phyloP scores from a whole-genome alignment of 1,284 basidiomycete genomes.

The Ustilago esculenta region DNA sequence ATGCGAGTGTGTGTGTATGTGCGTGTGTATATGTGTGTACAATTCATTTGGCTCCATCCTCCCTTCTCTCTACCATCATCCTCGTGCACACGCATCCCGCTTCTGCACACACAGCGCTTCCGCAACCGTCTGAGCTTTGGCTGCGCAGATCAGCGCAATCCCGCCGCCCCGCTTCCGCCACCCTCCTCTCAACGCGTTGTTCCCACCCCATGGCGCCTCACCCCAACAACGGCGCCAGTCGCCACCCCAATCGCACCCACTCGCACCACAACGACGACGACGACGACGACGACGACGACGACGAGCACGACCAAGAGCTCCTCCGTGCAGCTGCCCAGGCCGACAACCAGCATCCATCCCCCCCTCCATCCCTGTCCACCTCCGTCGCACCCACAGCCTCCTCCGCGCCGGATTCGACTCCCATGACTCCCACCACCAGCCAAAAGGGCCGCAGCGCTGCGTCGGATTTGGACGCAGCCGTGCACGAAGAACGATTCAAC shows the following conservation, averaged over 20 bases:
- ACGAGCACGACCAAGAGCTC: conserved; percentile 71
- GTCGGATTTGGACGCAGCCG: conserved; percentile 29
- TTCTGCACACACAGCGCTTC: too few relatives aligned
- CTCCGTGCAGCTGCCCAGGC: conserved; percentile 40
- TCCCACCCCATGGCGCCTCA: conserved; percentile 12
- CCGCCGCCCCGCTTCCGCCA: too few relatives aligned
- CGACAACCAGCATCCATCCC: conserved; percentile 22
- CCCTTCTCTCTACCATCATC: too few relatives aligned
- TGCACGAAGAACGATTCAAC: conserved; percentile 51
- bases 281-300: conserved; percentile 67
- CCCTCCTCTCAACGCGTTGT: too few relatives aligned
- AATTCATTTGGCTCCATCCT: too few relatives aligned
- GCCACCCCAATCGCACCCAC: conserved; percentile 13
- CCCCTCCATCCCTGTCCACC: conserved; percentile 4
- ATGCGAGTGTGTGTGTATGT: too few relatives aligned
- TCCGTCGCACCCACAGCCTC: conserved; percentile 14
- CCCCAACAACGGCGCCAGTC: conserved; percentile 4
- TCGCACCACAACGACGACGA: conserved; percentile 30
- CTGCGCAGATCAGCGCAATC: too few relatives aligned
- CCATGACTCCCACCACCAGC: conserved; percentile 22
- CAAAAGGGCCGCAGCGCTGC: conserved; percentile 15
- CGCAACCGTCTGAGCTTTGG: too few relatives aligned
- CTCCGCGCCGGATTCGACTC: too few relatives aligned
- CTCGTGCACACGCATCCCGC: too few relatives aligned
- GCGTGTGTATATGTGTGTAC: too few relatives aligned